Conservation (phyloP, 2,329 filamentous ascomycete genomes). For the Stagonosporopsis rhizophila region DNA sequence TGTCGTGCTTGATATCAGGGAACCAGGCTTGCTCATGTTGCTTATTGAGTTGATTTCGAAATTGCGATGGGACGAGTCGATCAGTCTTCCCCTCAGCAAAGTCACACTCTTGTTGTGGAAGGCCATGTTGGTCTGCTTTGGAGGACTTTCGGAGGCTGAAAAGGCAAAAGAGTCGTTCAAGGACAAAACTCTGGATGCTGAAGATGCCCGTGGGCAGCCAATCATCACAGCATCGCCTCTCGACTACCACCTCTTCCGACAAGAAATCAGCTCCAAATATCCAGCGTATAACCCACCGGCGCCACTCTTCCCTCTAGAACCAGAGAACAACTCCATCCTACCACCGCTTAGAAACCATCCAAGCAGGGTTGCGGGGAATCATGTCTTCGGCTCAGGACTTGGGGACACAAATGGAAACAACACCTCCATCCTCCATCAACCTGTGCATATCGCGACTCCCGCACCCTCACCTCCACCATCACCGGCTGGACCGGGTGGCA, state of each 20-base stretch:
- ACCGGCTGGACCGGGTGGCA: conserved; percentile 80
- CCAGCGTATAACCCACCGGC: conserved; percentile 92
- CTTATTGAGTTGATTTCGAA: conserved; percentile 67
- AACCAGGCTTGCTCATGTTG: conserved; percentile 73
- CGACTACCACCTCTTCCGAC: conserved; percentile 94
- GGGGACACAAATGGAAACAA: conserved; percentile 55
- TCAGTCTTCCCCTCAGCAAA: conserved; percentile 63
- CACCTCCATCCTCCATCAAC: conserved; percentile 86
- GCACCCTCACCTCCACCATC: conserved; percentile 95
- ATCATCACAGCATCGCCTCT: conserved; percentile 90
- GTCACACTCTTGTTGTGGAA: conserved; percentile 91
- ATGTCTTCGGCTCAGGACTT: conserved; percentile 60
- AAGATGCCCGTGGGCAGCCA: conserved; percentile 69
- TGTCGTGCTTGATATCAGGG: conserved; percentile 40
- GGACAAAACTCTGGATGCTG: conserved; percentile 62
- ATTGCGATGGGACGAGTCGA: conserved; percentile 64
- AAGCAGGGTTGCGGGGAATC: conserved; percentile 57
- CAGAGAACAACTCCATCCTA: conserved; percentile 88
- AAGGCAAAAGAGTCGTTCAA: conserved; percentile 75
- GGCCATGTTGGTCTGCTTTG: conserved; percentile 83
- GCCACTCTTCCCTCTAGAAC: conserved; percentile 81
- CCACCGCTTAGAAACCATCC: conserved; percentile 82
- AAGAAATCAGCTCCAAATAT: conserved; percentile 97
- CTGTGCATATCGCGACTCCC: conserved; percentile 97
- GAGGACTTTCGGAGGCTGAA: conserved; percentile 75